A percentile compares a stretch with the other conserved stretches of the same genome.
phyloP scores from a whole-genome alignment of 2,329 filamentous ascomycete species.

The Penicillium brevicompactum region DNA sequence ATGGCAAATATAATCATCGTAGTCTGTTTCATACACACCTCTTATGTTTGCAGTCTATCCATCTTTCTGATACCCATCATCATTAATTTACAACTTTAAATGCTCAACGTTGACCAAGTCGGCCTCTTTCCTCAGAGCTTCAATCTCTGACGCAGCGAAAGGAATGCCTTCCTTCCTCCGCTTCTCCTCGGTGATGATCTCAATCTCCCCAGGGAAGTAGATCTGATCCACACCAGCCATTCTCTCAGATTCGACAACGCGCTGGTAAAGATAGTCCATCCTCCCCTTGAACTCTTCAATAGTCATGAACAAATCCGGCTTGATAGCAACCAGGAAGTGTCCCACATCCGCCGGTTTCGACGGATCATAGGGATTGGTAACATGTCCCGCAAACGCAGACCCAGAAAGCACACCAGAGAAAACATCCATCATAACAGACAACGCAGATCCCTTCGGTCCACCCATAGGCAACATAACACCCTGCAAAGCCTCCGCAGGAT shows the following conservation, averaged over 20 bases:
- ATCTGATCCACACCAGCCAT: conserved; percentile 58
- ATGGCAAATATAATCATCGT: no score
- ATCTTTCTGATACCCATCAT: no score
- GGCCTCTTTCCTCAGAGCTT: conserved; percentile 23
- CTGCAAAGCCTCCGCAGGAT: conserved; percentile 69
- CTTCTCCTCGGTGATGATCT: conserved; percentile 51
- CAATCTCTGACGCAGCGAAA: conserved; percentile 23
- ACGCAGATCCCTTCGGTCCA: conserved; percentile 75
- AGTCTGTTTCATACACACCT: not conserved
- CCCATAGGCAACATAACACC: conserved; percentile 87
- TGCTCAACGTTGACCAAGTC: conserved; percentile 19
- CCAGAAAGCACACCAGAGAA: conserved; percentile 78
- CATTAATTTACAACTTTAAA: conserved; percentile 10
- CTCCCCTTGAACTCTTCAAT: conserved; percentile 66
- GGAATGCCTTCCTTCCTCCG: conserved; percentile 29
- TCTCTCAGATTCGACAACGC: conserved; percentile 56
- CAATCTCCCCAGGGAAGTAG: conserved; percentile 61
- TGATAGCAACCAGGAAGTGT: conserved; percentile 71
- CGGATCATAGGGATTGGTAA: conserved; percentile 75
- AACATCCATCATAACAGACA: conserved; percentile 86
- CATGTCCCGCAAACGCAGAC: conserved; percentile 75
- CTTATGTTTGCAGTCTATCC: not conserved
- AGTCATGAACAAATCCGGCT: conserved; percentile 73
- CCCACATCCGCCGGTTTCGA: conserved; percentile 70
- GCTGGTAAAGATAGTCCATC: conserved; percentile 61